Percentiles rank a stretch among this genome's conserved stretches.
phyloP scores from a whole-genome alignment of 2,329 filamentous ascomycete genomes.

The Penicillium occitanis region DNA sequence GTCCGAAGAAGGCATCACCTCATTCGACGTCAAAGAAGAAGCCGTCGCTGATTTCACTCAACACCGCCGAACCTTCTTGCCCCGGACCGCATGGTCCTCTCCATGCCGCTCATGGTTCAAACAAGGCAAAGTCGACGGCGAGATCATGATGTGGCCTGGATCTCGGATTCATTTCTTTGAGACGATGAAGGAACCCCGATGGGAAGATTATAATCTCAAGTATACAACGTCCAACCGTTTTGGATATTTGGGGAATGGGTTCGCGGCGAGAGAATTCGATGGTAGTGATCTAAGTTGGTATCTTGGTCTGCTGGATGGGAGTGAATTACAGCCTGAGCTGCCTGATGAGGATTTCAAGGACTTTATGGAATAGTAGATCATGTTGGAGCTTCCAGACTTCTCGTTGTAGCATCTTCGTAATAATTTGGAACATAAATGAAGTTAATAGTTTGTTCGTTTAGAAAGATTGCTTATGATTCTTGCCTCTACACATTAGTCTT shows the following conservation, averaged over 20 bases:
- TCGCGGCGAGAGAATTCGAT: conserved; percentile 25
- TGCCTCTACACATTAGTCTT: too few species aligned
- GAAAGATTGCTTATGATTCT: too few species aligned
- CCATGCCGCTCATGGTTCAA: background rate
- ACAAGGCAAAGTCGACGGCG: conserved; percentile 11
- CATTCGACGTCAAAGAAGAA: background rate
- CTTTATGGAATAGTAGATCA: too few species aligned
- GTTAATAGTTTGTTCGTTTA: too few species aligned
- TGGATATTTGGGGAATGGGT: conserved; percentile 26
- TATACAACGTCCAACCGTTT: conserved; percentile 25
- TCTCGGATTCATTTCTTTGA: conserved; percentile 30
- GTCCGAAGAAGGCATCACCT: background rate
- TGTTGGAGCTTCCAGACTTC: too few species aligned
- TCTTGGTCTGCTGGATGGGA: too few species aligned
- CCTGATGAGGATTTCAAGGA: too few species aligned
- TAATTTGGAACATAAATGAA: too few species aligned
- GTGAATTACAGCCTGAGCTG: too few species aligned
- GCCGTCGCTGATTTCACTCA: background rate
- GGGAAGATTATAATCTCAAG: conserved; percentile 29
- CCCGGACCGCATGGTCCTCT: background rate
- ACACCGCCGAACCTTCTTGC: background rate
- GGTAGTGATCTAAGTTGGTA: conserved; percentile 1
- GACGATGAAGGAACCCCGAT: conserved; percentile 26
- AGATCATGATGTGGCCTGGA: conserved; percentile 27
- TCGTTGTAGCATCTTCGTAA: too few species aligned